Evolutionary conservation across 176 grass and related monocot species (phyloP).

Genomic region (Raddia distichophylla): DNA sequence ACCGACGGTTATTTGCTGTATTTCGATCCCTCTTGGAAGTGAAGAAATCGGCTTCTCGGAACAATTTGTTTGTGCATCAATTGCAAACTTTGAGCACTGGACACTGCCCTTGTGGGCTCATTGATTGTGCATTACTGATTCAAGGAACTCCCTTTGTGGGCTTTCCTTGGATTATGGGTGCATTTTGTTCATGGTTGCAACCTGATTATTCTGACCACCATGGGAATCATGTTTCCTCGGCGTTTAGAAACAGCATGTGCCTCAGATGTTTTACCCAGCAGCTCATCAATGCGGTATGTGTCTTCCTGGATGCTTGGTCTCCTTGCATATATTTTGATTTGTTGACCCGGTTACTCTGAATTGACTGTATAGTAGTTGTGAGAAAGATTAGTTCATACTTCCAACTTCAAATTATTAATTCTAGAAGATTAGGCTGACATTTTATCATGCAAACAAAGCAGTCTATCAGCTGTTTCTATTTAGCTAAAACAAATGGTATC

Average conservation of each 20-base stretch:
- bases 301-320: neutral
- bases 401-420: neutral
- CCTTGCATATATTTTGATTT: neutral
- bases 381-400: neutral
- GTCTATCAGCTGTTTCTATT: neutral
- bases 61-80: neutral
- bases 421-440: neutral
- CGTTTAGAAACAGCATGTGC: conserved; percentile 66
- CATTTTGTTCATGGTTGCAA: conserved; percentile 80
- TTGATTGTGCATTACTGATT: neutral
- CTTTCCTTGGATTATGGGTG: conserved; percentile 62
- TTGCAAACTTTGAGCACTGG: neutral
- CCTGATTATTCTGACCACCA: conserved; percentile 62
- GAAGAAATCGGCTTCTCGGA: neutral
- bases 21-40: neutral
- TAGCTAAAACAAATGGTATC: neutral
- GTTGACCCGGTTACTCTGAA: neutral
- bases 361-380: neutral
- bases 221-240: conserved; percentile 42
- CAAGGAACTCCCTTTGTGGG: conserved; percentile 29
- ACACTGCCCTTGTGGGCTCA: neutral
- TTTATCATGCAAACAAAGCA: neutral
- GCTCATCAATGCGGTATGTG: conserved; percentile 66
- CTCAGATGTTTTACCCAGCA: conserved; percentile 84
- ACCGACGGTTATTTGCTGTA: too few relatives aligned